Evolutionary conservation across 257 asterid species (phyloP), one percentile per base, ranked within the genome.

Genomic region (Thymus quinquecostatus): DNA sequence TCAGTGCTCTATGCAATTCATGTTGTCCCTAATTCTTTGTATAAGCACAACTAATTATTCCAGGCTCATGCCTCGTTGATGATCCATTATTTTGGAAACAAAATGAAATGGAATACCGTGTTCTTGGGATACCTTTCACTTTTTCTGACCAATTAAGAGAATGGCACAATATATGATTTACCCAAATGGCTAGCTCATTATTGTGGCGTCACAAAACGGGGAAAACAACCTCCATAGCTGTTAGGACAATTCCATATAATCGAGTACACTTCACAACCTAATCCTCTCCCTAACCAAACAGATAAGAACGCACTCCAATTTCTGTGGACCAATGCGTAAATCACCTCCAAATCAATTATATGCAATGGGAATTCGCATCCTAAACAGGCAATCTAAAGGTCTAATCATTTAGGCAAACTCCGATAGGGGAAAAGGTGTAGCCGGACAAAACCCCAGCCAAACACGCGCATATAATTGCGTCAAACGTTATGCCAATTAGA

Each of bases 131-230:
- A 76, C 3, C 32, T 50, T 53, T 50, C 66, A 41, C 4, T n/a
- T 50, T 30, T 41, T 7, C 13, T 9, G 5, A 60, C 51, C 30
- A 47, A 34, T 28, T 21, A 33, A 63, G 41, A 54, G 27, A 69
- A 62, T 43, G 45, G 10, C 71, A 55, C 54, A 48, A 49, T 40
- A 29, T 45, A 45, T 5, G 7, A 30, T 6, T 11, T 13, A 47
- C 49, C 56, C 5, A 36, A 28, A 40, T 34, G 49, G 58, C 49
- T 69, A 53, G 36, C 71, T 54, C 65, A 44, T 12, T 67, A 64
- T 10, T 28, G 29, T n/a, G 5, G 59, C 44, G 4, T 12, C 44
- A 34, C 34, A 38, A 3, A 55, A 48, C 6, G 13, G n/a, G 56
- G 57, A 36, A 51, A 14, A 30, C 13, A 49, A 45, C 59, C 51